Conservation (phyloP, 495 filamentous ascomycete species). For the Sphaerosporella brunnea region DNA sequence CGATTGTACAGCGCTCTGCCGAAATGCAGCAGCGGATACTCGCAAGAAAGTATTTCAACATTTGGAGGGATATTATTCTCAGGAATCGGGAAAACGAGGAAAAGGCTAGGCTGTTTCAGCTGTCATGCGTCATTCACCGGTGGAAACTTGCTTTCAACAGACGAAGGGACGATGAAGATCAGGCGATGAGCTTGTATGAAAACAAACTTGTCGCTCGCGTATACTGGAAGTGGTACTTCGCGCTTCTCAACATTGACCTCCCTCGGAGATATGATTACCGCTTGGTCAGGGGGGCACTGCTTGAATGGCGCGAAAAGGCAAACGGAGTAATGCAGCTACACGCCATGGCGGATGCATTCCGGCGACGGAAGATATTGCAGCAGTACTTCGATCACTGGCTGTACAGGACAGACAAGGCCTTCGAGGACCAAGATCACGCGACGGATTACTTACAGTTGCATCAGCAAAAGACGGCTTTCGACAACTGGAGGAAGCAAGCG, state of each 20-base stretch:
- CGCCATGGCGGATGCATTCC: constrained; percentile 16
- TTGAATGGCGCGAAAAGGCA: constrained; percentile 14
- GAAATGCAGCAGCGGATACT: constrained; percentile 23
- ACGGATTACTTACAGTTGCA: constrained; percentile 20
- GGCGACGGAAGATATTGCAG: constrained; percentile 13
- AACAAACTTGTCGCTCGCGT: constrained; percentile 14
- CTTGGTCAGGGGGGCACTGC: constrained; percentile 1
- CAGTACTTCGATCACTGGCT: constrained; percentile 19
- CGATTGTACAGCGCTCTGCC: constrained; percentile 21
- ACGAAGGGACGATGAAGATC: constrained; percentile 2
- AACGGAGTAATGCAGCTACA: constrained; percentile 15
- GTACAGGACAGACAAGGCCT: constrained; percentile 12
- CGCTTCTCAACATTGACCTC: constrained; percentile 15
- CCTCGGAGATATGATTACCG: constrained; percentile 5
- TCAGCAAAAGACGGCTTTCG: constrained; percentile 13
- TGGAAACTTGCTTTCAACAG: constrained; percentile 11
- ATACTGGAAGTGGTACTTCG: constrained; percentile 25
- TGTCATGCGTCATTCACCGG: constrained; percentile 16
- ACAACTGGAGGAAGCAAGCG: constrained; percentile 17
- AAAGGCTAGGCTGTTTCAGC: constrained; percentile 19
- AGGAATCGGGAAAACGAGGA: constrained; percentile 15
- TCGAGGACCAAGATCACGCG: constrained; percentile 17
- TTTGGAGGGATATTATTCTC: constrained; percentile 17
- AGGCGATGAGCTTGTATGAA: constrained; percentile 16
- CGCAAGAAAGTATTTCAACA: constrained; percentile 23